These are phyloP conservation scores for Paradendryphiella salina DNA, from an alignment of 2,329 filamentous ascomycete species.

Conservation along the genomic window DNA sequence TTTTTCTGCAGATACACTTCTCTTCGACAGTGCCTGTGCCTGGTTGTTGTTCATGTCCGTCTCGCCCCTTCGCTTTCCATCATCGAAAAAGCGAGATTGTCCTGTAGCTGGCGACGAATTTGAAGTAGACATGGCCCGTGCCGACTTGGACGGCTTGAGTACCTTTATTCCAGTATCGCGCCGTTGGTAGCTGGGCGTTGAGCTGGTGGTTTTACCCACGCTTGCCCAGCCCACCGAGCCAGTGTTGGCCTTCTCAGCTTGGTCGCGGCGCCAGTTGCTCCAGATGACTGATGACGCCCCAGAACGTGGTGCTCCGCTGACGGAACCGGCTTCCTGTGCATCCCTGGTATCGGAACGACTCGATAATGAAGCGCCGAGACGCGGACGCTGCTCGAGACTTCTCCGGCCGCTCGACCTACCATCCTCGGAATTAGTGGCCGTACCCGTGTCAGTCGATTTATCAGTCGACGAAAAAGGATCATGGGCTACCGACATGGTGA, in stretches of 20 bases:
- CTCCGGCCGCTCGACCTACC: conserved; percentile 31
- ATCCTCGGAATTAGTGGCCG: conserved; percentile 34
- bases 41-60: conserved; percentile 17
- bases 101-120: conserved; percentile 33
- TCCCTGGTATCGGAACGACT: conserved; percentile 30
- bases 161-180: conserved; percentile 84
- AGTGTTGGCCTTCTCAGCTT: conserved; percentile 36
- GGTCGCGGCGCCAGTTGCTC: conserved; percentile 55
- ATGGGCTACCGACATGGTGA: not conserved
- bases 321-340: conserved; percentile 21
- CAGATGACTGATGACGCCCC: conserved; percentile 51
- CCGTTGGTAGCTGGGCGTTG: conserved; percentile 67
- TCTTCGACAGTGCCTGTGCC: conserved; percentile 32
- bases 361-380: conserved; percentile 22
- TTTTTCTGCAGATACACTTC: conserved; percentile 36
- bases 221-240: conserved; percentile 57
- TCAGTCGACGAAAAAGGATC: conserved; percentile 8
- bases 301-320: conserved; percentile 30
- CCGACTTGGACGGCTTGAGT: conserved; percentile 73
- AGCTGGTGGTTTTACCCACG: conserved; percentile 59
- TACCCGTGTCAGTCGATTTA: conserved; percentile 21
- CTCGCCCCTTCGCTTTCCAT: conserved; percentile 48
- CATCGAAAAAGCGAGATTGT: conserved; percentile 56
- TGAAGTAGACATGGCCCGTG: conserved; percentile 52
- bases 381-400: conserved; percentile 41